Conservation (phyloP, 2,329 filamentous ascomycete species). For the Botryotinia convoluta region DNA sequence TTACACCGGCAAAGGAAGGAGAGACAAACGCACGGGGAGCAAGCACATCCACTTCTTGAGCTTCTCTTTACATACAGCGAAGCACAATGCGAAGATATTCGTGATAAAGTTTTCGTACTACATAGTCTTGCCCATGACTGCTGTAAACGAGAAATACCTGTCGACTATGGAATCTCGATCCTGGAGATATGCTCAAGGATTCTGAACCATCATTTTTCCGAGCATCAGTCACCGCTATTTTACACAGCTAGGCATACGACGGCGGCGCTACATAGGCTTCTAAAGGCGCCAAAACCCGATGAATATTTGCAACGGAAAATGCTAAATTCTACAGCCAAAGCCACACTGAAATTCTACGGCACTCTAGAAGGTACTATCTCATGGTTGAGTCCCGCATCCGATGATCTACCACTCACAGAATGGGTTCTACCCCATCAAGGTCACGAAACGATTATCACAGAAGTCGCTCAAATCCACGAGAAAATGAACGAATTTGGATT, state of each 20-base stretch:
- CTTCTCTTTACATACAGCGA: neutral
- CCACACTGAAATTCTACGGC: neutral
- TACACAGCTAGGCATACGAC: neutral
- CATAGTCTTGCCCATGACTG: neutral
- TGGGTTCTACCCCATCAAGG: neutral
- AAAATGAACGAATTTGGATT: neutral
- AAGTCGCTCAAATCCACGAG: neutral
- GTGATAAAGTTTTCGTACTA: neutral
- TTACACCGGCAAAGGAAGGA: neutral
- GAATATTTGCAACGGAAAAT: neutral
- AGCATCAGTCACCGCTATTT: neutral
- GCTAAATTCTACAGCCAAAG: neutral
- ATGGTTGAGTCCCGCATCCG: neutral
- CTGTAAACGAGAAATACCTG: neutral
- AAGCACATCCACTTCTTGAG: neutral
- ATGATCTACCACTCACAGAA: neutral
- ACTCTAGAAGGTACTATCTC: neutral
- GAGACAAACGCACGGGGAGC: neutral
- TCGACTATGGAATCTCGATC: neutral
- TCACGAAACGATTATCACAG: neutral
- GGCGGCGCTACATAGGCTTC: neutral
- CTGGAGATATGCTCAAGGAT: neutral
- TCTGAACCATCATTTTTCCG: neutral
- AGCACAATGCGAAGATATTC: neutral
- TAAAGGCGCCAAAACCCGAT: neutral